These are phyloP conservation scores for Silene vulgaris DNA, from an alignment of 179 eudicot species.

Conservation along the genomic window DNA sequence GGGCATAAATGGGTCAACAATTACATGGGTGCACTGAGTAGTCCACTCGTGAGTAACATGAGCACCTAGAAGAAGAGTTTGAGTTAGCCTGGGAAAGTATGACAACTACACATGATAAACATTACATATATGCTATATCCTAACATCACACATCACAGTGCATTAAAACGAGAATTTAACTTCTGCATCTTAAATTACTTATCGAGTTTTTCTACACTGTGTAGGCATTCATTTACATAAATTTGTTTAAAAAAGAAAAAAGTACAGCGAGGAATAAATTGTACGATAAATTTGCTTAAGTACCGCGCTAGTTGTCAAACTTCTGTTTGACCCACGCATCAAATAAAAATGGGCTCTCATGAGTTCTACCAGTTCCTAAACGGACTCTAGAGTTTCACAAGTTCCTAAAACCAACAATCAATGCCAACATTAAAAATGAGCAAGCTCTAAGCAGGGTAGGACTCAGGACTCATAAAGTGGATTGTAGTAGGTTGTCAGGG, in stretches of 20 bases:
- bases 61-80: slow-evolving; percentile 51
- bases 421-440: neutral
- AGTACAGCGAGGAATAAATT: neutral
- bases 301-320: neutral
- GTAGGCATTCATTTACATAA: neutral
- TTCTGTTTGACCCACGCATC: neutral
- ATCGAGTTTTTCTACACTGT: neutral
- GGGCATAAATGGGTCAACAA: slow-evolving; percentile 64
- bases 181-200: neutral
- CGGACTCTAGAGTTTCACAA: neutral
- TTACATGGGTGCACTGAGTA: slow-evolving; percentile 75
- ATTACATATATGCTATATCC: neutral
- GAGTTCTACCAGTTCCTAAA: neutral
- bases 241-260: neutral
- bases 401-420: neutral
- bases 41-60: slow-evolving; percentile 51
- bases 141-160: neutral
- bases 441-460: neutral
- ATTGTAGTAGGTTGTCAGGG: neutral
- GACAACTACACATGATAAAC: slow-evolving; percentile 8
- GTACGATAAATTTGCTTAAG: neutral
- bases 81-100: slow-evolving; percentile 16
- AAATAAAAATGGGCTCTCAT: slow-evolving; percentile 11
- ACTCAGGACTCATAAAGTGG: neutral
- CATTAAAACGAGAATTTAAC: slow-evolving; percentile 4